phyloP scores from a whole-genome alignment of 176 grass and related monocot species.

The Aegilops sharonensis region DNA sequence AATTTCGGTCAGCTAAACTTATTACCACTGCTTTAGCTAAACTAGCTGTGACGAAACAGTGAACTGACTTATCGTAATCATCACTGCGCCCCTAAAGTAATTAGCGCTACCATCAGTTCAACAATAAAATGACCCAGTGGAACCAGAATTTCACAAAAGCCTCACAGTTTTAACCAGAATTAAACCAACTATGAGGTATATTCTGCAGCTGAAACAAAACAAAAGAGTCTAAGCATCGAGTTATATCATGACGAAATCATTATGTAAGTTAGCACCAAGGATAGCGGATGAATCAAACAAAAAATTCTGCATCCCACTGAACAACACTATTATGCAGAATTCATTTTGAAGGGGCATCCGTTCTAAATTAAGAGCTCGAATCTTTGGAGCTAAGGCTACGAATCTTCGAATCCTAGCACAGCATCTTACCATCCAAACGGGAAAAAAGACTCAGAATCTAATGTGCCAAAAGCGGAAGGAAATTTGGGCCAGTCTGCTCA shows the following conservation, averaged over 20 bases:
- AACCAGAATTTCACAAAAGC: constrained; percentile 11
- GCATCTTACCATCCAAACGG: background rate
- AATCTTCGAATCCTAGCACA: background rate
- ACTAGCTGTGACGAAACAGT: background rate
- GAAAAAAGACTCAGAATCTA: constrained; percentile 5
- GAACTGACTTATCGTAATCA: background rate
- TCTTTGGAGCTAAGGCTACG: background rate
- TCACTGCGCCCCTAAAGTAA: background rate
- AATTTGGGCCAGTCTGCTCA: constrained; percentile 31
- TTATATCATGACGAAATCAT: background rate
- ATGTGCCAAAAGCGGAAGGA: background rate
- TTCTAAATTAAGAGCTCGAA: background rate
- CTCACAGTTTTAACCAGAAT: background rate
- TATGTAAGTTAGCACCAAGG: background rate
- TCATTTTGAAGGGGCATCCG: background rate
- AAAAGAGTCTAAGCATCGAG: constrained; percentile 8
- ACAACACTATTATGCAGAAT: background rate
- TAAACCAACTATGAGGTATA: background rate
- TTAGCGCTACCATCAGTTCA: background rate
- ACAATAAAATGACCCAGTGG: background rate
- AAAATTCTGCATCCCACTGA: background rate
- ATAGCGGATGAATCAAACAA: background rate
- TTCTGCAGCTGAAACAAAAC: background rate
- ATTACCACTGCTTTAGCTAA: constrained; percentile 14
- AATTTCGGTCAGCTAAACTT: background rate